Evolutionary conservation across 2,329 filamentous ascomycete genomes (phyloP).

Genomic region (Trichoderma gracile): DNA sequence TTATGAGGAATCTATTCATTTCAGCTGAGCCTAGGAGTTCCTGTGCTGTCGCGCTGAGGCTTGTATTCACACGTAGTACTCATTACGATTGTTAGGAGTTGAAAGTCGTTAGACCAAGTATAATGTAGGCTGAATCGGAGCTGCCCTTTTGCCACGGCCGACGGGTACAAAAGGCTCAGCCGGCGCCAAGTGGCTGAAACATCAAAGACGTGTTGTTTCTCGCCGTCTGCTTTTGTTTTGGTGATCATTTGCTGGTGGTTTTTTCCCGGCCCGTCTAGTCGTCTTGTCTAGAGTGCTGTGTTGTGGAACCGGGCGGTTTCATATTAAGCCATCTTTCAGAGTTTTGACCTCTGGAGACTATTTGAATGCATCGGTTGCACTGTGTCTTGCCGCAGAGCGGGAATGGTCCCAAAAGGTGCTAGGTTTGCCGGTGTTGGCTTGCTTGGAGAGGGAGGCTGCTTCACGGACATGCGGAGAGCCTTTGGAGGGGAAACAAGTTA

Average conservation of each 20-base stretch:
- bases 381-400: background rate
- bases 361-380: background rate
- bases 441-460: background rate
- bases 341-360: background rate
- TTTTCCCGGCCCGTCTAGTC: background rate
- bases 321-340: constrained; percentile 4
- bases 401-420: background rate
- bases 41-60: background rate
- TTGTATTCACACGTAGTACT: background rate
- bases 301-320: constrained; percentile 20
- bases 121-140: too few species aligned
- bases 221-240: background rate
- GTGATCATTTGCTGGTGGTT: background rate
- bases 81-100: too few species aligned
- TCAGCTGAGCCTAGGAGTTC: background rate
- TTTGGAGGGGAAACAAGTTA: background rate
- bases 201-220: background rate
- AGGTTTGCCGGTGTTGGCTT: background rate
- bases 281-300: background rate
- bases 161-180: background rate
- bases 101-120: too few species aligned
- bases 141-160: background rate
- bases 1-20: too few species aligned
- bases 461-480: background rate
- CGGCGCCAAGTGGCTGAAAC: constrained; percentile 10